Evolutionary conservation across 352 stramenopile genomes (phyloP).

Genomic region (Phytophthora pistaciae): DNA sequence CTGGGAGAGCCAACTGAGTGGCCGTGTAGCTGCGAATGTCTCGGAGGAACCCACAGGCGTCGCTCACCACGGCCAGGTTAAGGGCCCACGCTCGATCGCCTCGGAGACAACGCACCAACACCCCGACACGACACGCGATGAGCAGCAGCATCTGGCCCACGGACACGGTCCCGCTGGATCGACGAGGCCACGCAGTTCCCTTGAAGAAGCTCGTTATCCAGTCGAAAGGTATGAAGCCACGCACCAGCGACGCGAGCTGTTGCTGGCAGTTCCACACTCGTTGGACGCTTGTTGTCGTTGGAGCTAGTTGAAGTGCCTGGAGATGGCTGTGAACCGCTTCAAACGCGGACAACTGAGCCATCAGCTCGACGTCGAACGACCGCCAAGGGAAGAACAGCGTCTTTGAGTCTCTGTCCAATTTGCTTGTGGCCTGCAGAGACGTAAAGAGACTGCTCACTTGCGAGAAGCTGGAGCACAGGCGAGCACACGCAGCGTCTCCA

Average conservation of each 20-base stretch:
- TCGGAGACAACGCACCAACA: slow-evolving; percentile 36
- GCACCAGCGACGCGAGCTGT: slow-evolving; percentile 13
- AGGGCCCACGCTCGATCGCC: slow-evolving; percentile 28
- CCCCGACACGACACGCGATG: slow-evolving; percentile 30
- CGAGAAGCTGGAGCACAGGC: slow-evolving; percentile 15
- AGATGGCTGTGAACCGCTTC: slow-evolving; percentile 8
- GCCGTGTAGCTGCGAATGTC: slow-evolving; percentile 20
- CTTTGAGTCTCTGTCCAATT: not conserved
- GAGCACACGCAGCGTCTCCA: slow-evolving; percentile 7
- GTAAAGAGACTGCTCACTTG: slow-evolving; percentile 12
- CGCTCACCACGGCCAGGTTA: slow-evolving; percentile 32
- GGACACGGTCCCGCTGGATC: slow-evolving; percentile 15
- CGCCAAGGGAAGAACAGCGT: slow-evolving; percentile 34
- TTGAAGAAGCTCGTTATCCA: slow-evolving; percentile 25
- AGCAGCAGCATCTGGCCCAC: slow-evolving; percentile 31
- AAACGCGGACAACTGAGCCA: slow-evolving; percentile 22
- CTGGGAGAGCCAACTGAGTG: not conserved
- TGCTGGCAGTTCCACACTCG: slow-evolving; percentile 6
- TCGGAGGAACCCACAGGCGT: slow-evolving; percentile 22
- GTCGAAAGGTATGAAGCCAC: slow-evolving; percentile 30
- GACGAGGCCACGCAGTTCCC: slow-evolving; percentile 12
- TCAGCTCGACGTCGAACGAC: slow-evolving; percentile 26
- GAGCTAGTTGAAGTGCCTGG: not conserved
- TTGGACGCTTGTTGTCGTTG: not conserved
- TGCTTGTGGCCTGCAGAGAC: slow-evolving; percentile 7